phyloP scores from a whole-genome alignment of 192 early-diverging fungal species.

The Spizellomyces sp. region DNA sequence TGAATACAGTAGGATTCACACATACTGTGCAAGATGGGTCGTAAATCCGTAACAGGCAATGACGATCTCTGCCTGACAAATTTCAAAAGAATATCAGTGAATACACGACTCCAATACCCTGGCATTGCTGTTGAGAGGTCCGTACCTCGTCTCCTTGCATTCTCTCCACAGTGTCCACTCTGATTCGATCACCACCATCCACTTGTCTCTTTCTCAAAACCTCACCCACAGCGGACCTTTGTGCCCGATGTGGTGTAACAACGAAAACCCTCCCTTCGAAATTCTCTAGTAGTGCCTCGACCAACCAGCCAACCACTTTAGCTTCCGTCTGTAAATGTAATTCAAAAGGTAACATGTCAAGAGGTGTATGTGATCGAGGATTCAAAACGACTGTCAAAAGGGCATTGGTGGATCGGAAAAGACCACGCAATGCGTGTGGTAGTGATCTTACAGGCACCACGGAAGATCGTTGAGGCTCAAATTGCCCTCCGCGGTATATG shows the following conservation, averaged over 20 bases:
- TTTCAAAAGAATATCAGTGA: not conserved
- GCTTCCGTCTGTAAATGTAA: constrained; percentile 28
- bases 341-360: constrained; percentile 11
- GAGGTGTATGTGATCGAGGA: not conserved
- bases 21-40: constrained; percentile 14
- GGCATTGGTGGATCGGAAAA: not conserved
- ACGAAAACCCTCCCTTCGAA: constrained; percentile 29
- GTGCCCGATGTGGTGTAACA: constrained; percentile 41
- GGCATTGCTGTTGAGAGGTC: not conserved
- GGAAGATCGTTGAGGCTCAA: not conserved
- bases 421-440: not conserved
- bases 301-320: constrained; percentile 16
- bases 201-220: not conserved
- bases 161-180: constrained; percentile 45
- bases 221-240: constrained; percentile 11
- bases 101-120: not conserved
- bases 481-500: constrained; percentile 25
- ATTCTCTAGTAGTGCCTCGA: constrained; percentile 5
- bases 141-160: constrained; percentile 38
- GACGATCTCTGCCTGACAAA: constrained; percentile 52
- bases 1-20: not conserved
- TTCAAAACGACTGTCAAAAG: not conserved
- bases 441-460: not conserved
- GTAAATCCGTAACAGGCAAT: constrained; percentile 60
- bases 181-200: constrained; percentile 4